phyloP scores from a whole-genome alignment of 495 filamentous ascomycete species.

The Penicillium arizonense region DNA sequence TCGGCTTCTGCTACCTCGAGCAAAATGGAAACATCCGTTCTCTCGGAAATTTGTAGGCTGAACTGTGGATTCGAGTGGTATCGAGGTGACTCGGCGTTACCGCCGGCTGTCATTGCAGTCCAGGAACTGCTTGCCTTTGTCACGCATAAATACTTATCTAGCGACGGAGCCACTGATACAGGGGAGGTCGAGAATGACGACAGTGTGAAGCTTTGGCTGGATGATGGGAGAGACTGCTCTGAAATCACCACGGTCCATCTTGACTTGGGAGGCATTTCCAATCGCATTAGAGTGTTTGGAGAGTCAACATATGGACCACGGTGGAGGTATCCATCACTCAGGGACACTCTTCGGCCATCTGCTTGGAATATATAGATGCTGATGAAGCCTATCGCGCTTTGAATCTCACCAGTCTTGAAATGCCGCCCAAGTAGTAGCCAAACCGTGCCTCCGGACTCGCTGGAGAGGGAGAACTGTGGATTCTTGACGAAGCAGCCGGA shows the following conservation, averaged over 20 bases:
- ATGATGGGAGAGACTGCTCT: conserved; percentile 69
- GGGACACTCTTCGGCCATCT: conserved; percentile 69
- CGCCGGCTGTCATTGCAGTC: conserved; percentile 78
- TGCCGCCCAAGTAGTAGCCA: conserved; percentile 89
- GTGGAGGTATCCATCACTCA: conserved; percentile 64
- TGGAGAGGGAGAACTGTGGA: conserved; percentile 76
- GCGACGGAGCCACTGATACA: conserved; percentile 58
- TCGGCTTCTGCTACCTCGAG: conserved; percentile 69
- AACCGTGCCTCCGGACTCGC: conserved; percentile 55
- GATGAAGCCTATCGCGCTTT: conserved; percentile 68
- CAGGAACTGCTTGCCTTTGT: conserved; percentile 59
- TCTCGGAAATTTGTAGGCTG: conserved; percentile 54
- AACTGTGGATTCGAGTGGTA: conserved; percentile 89
- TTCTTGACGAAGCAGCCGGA: conserved; percentile 69
- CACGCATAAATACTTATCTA: conserved; percentile 54
- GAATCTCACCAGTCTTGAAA: conserved; percentile 51
- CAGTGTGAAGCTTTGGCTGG: conserved; percentile 76
- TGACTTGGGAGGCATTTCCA: conserved; percentile 57
- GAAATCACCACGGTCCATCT: conserved; percentile 78
- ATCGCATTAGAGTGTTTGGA: conserved; percentile 81
- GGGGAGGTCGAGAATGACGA: conserved; percentile 68
- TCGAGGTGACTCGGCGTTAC: conserved; percentile 69
- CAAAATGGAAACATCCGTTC: conserved; percentile 64
- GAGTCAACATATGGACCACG: conserved; percentile 88
- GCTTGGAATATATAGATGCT: conserved; percentile 77